Conservation (phyloP, 129 eudicot genomes). For the Heracleum sosnowskyi region DNA sequence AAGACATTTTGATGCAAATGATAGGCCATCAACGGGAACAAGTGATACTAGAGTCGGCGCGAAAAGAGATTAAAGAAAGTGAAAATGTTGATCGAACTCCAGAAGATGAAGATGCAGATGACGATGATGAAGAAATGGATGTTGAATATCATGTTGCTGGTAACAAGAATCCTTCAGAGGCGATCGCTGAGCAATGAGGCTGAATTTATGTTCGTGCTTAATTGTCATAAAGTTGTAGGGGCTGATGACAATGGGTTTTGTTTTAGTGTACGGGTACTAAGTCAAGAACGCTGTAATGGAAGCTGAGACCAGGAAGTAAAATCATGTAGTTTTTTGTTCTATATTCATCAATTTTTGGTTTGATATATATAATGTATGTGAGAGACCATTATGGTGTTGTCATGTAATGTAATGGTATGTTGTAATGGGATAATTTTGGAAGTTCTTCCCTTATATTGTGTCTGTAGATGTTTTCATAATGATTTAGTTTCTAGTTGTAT, state of each 20-base stretch:
- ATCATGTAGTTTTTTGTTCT: background rate
- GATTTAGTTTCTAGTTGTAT: background rate
- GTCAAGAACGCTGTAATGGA: background rate
- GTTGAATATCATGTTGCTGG: conserved; percentile 23
- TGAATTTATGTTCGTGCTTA: background rate
- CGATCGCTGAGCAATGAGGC: conserved; percentile 20
- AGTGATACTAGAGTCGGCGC: background rate
- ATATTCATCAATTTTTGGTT: background rate
- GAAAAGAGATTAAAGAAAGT: conserved; percentile 10
- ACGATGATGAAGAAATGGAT: conserved; percentile 15
- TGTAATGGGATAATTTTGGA: background rate
- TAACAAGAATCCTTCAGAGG: conserved; percentile 15
- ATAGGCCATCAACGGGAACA: conserved; percentile 22
- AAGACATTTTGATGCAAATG: conserved; percentile 40
- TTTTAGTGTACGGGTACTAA: background rate
- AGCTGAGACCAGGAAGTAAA: background rate
- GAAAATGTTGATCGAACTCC: conserved; percentile 16
- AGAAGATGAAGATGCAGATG: conserved; percentile 16
- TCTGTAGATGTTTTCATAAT: background rate
- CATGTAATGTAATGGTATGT: background rate
- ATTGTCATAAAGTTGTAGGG: background rate
- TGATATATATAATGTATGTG: background rate
- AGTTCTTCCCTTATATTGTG: background rate
- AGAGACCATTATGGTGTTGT: background rate
- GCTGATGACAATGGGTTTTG: conserved; percentile 1